These are phyloP conservation scores for Candida methanosorbosa DNA, from an alignment of 805 yeast species.

Conservation along the genomic window DNA sequence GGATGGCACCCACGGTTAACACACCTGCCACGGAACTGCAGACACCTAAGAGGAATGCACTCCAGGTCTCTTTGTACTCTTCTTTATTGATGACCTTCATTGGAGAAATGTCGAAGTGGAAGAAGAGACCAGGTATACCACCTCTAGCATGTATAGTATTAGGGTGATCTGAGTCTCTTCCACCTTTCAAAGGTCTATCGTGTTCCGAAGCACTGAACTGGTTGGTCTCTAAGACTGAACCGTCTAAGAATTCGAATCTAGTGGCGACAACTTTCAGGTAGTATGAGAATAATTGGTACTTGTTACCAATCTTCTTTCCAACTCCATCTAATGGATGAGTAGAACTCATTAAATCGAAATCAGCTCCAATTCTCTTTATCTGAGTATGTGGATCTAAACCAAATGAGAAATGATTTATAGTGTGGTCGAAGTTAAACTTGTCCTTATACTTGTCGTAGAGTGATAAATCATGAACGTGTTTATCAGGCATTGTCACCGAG, in stretches of 20 bases:
- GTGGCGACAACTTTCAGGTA: conserved; percentile 88
- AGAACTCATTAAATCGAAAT: conserved; percentile 25
- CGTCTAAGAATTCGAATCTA: conserved; percentile 62
- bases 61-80: conserved; percentile 65
- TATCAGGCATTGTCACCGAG: conserved; percentile 45
- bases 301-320: conserved; percentile 31
- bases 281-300: conserved; percentile 62
- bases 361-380: conserved; percentile 7
- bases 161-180: conserved; percentile 86
- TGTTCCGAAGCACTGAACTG: conserved; percentile 87
- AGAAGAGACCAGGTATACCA: conserved; percentile 85
- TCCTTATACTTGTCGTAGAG: conserved; percentile 47
- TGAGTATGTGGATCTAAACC: conserved; percentile 46
- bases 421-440: conserved; percentile 69
- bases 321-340: conserved; percentile 65
- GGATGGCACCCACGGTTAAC: conserved; percentile 80
- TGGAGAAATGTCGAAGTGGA: conserved; percentile 88
- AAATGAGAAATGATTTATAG: conserved; percentile 73
- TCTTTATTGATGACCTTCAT: conserved; percentile 84
- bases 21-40: conserved; percentile 92
- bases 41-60: conserved; percentile 73
- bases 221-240: conserved; percentile 59
- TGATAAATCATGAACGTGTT: conserved; percentile 81
- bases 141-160: conserved; percentile 75
- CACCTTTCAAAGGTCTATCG: conserved; percentile 79